Evolutionary conservation across 148 eudicot species (phyloP).

Genomic region (Fagopyrum esculentum): DNA sequence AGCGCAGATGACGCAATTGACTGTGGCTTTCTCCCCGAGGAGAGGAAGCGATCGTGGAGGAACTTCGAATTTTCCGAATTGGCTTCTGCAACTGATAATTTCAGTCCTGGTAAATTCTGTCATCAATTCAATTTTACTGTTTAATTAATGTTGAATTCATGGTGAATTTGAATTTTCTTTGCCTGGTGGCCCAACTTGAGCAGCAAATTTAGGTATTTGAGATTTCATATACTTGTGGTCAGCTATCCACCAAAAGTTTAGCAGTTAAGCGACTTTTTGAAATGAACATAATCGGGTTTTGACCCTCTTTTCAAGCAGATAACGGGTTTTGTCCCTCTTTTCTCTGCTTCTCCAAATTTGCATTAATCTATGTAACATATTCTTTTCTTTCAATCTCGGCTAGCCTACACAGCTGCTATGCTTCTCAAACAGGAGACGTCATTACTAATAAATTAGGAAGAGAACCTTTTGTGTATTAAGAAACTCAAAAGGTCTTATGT

Average conservation of each 20-base stretch:
- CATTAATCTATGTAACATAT: background rate
- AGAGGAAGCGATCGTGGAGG: slow-evolving; percentile 70
- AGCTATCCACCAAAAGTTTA: slow-evolving; percentile 4
- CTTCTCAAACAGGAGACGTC: background rate
- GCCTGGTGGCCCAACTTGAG: background rate
- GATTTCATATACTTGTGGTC: background rate
- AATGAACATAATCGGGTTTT: background rate
- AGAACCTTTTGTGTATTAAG: background rate
- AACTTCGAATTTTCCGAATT: slow-evolving; percentile 55
- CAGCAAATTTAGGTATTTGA: slow-evolving; percentile 7
- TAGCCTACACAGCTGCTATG: background rate
- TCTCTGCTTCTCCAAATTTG: background rate
- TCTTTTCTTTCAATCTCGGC: slow-evolving; percentile 6
- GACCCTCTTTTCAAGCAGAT: background rate
- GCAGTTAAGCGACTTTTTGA: slow-evolving; percentile 3
- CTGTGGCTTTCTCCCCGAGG: slow-evolving; percentile 24
- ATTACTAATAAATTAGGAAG: background rate
- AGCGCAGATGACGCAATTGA: slow-evolving; percentile 42
- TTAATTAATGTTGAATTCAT: background rate
- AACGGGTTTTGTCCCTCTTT: background rate
- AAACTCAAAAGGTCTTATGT: background rate
- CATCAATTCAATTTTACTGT: background rate
- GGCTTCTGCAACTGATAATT: slow-evolving; percentile 62
- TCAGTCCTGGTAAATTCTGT: slow-evolving; percentile 44
- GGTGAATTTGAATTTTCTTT: background rate